Evolutionary conservation across 306 rosid species (phyloP).

Genomic region (Pachyrhizus erosus): DNA sequence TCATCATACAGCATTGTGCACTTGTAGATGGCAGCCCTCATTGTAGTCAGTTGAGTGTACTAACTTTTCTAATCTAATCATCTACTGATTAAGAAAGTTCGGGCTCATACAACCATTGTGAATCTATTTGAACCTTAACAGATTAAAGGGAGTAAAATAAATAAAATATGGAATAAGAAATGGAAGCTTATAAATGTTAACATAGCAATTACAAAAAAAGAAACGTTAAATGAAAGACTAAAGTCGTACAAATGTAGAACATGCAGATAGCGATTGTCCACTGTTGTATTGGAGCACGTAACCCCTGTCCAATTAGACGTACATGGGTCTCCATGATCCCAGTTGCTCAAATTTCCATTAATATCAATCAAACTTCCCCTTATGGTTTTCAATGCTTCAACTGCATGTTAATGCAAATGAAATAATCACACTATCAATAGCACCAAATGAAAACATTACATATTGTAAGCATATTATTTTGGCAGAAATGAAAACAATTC

Average conservation of each 20-base stretch:
- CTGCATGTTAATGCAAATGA: conserved; percentile 57
- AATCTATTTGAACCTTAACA: not conserved
- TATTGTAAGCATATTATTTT: not conserved
- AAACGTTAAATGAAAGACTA: not conserved
- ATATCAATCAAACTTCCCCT: conserved; percentile 65
- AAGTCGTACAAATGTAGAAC: conserved; percentile 69
- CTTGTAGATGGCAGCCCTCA: not conserved
- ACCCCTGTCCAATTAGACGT: conserved; percentile 78
- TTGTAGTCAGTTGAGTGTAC: not conserved
- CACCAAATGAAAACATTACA: conserved; percentile 2
- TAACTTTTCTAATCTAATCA: not conserved
- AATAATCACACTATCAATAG: conserved; percentile 28
- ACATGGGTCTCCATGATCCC: conserved; percentile 93
- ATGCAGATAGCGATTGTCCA: conserved; percentile 61
- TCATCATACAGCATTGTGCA: conserved; percentile 13
- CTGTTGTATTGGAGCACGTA: conserved; percentile 57
- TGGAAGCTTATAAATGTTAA: conserved; percentile 6
- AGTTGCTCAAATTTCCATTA: conserved; percentile 70
- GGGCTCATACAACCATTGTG: not conserved
- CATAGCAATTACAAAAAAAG: not conserved
- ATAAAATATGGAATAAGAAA: not conserved
- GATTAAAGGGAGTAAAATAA: not conserved
- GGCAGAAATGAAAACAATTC: not conserved
- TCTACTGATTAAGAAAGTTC: not conserved
- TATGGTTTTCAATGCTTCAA: conserved; percentile 61